phyloP scores from a whole-genome alignment of 2,329 filamentous ascomycete genomes.

The Tolypocladium endophyticum region DNA sequence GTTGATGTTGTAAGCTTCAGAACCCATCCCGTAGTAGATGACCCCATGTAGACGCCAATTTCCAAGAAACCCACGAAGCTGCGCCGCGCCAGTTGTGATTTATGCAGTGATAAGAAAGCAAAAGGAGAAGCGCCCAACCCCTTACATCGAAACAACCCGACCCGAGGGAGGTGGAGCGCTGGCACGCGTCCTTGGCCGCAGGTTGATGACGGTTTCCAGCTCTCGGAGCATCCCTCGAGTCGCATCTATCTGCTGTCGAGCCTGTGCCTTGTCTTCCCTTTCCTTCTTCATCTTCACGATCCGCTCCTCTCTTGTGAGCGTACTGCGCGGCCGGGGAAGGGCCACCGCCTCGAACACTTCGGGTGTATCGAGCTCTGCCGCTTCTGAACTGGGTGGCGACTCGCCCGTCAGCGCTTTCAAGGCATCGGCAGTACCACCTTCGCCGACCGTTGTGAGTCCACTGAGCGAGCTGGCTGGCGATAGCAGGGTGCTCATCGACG shows the following conservation, averaged over 20 bases:
- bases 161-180: slow-evolving; percentile 22
- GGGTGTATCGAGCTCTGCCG: slow-evolving; percentile 54
- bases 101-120: background rate
- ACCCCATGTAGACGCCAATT: background rate
- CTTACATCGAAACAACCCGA: slow-evolving; percentile 34
- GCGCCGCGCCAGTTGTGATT: slow-evolving; percentile 3
- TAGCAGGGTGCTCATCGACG: slow-evolving; percentile 47
- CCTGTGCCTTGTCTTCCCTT: slow-evolving; percentile 59
- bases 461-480: slow-evolving; percentile 55
- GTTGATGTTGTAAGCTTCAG: background rate
- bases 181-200: slow-evolving; percentile 29
- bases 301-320: slow-evolving; percentile 75
- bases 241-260: slow-evolving; percentile 66
- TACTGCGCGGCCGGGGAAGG: slow-evolving; percentile 55
- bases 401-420: slow-evolving; percentile 72
- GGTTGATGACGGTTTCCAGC: slow-evolving; percentile 76
- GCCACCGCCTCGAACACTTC: slow-evolving; percentile 91
- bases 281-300: slow-evolving; percentile 84
- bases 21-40: background rate
- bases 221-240: slow-evolving; percentile 87
- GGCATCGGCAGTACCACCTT: slow-evolving; percentile 45
- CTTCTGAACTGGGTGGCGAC: slow-evolving; percentile 37
- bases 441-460: slow-evolving; percentile 54
- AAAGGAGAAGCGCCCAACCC: slow-evolving; percentile 1
- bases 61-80: background rate